These are phyloP conservation scores for Yamadazyma epiphylla DNA, from an alignment of 1,139 yeast species.

Conservation along the genomic window DNA sequence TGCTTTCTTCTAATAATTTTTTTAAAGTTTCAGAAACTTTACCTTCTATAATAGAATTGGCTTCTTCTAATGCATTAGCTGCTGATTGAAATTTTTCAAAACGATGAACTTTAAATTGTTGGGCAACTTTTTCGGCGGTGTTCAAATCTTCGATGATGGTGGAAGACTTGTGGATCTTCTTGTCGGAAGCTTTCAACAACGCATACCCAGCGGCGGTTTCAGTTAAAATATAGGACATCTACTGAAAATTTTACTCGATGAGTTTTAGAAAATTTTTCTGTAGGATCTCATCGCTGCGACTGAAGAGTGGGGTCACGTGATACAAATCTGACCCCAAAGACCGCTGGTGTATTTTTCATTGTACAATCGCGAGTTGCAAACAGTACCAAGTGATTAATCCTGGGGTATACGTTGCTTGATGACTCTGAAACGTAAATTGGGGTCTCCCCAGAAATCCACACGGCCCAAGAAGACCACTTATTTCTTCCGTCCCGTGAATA, in stretches of 20 bases:
- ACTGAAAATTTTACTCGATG: conserved; percentile 17
- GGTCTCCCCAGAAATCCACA: conserved; percentile 5
- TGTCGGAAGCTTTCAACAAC: conserved; percentile 92
- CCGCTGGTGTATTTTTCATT: neutral
- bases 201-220: conserved; percentile 99
- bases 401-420: too few relatives aligned
- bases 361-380: neutral
- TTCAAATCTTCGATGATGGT: conserved; percentile 73
- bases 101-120: conserved; percentile 85
- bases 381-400: too few relatives aligned
- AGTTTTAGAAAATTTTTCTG: conserved; percentile 16
- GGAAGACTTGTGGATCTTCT: conserved; percentile 88
- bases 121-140: conserved; percentile 75
- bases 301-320: conserved; percentile 6
- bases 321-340: too few relatives aligned
- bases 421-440: too few relatives aligned
- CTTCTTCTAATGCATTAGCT: conserved; percentile 94
- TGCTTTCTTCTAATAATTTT: conserved; percentile 71
- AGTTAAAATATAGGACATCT: conserved; percentile 83
- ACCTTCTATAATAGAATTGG: conserved; percentile 88
- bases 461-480: conserved; percentile 29
- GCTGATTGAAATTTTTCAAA: conserved; percentile 94
- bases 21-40: conserved; percentile 84
- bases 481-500: conserved; percentile 36
- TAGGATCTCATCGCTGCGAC: conserved; percentile 6